Conservation (phyloP, 2,329 filamentous ascomycete species). For the Fusarium dlaminii region DNA sequence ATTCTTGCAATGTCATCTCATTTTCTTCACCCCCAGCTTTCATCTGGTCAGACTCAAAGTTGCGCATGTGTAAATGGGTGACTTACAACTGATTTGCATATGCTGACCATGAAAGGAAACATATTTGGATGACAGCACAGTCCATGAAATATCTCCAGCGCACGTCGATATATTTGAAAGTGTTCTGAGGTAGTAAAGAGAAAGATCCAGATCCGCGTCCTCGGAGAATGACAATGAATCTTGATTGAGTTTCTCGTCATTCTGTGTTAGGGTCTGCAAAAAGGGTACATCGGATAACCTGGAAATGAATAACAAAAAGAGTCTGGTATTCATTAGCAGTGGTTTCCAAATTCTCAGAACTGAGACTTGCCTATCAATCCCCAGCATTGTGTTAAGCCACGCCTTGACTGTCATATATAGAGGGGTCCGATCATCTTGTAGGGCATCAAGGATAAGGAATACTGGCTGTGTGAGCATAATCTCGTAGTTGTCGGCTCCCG, state of each 20-base stretch:
- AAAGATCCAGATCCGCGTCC: slow-evolving; percentile 78
- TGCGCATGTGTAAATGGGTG: not conserved
- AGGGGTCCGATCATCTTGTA: slow-evolving; percentile 77
- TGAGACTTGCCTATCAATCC: slow-evolving; percentile 66
- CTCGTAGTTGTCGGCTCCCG: slow-evolving; percentile 70
- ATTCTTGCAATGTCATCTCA: slow-evolving; percentile 71
- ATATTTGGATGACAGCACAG: slow-evolving; percentile 70
- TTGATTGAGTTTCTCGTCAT: slow-evolving; percentile 26
- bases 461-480: slow-evolving; percentile 82
- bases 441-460: slow-evolving; percentile 81
- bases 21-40: slow-evolving; percentile 61
- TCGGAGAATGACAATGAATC: slow-evolving; percentile 50
- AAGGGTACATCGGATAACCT: slow-evolving; percentile 68
- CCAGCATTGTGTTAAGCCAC: slow-evolving; percentile 78
- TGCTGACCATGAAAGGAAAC: slow-evolving; percentile 42
- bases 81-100: slow-evolving; percentile 61
- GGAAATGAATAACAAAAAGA: slow-evolving; percentile 68
- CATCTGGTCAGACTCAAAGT: slow-evolving; percentile 28
- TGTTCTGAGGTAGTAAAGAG: slow-evolving; percentile 80
- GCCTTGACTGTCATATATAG: slow-evolving; percentile 79
- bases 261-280: slow-evolving; percentile 45
- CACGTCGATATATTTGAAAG: slow-evolving; percentile 76
- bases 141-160: slow-evolving; percentile 74
- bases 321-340: slow-evolving; percentile 49
- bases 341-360: not conserved